These are phyloP conservation scores for Macroventuria anomochaeta DNA, from an alignment of 2,329 filamentous ascomycete species.

Conservation along the genomic window DNA sequence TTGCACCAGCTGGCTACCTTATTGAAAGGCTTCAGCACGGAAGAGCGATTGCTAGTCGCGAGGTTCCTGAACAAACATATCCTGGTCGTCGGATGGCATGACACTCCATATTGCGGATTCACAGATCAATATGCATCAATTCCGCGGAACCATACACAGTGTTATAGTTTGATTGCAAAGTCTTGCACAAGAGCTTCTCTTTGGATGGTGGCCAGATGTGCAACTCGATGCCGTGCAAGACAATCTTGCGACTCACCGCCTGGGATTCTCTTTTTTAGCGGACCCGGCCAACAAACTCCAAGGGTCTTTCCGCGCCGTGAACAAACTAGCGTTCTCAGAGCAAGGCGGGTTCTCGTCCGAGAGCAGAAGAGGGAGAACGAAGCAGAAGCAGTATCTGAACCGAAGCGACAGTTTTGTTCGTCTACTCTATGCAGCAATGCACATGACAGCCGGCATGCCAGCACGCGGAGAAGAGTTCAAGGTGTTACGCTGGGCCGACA, in stretches of 20 bases:
- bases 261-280: slow-evolving; percentile 9
- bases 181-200: slow-evolving; percentile 12
- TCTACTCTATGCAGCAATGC: slow-evolving; percentile 5
- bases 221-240: background rate
- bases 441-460: slow-evolving; percentile 9
- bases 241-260: slow-evolving; percentile 14
- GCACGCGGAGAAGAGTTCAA: slow-evolving; percentile 11
- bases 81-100: slow-evolving; percentile 7
- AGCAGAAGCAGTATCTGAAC: background rate
- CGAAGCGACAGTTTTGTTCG: slow-evolving; percentile 2
- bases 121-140: slow-evolving; percentile 4
- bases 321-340: slow-evolving; percentile 5
- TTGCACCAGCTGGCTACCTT: slow-evolving; percentile 11
- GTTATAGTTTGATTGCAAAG: slow-evolving; percentile 2
- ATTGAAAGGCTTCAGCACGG: slow-evolving; percentile 12
- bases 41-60: slow-evolving; percentile 11
- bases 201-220: slow-evolving; percentile 9
- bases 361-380: slow-evolving; percentile 7
- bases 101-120: slow-evolving; percentile 9
- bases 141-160: slow-evolving; percentile 7
- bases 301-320: slow-evolving; percentile 3
- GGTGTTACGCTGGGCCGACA: slow-evolving; percentile 9
- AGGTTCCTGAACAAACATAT: slow-evolving; percentile 11
- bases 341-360: slow-evolving; percentile 8
- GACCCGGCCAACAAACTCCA: slow-evolving; percentile 12